Base-by-base conservation (phyloP, 495 filamentous ascomycete genomes). In the Thozetella sp. region DNA sequence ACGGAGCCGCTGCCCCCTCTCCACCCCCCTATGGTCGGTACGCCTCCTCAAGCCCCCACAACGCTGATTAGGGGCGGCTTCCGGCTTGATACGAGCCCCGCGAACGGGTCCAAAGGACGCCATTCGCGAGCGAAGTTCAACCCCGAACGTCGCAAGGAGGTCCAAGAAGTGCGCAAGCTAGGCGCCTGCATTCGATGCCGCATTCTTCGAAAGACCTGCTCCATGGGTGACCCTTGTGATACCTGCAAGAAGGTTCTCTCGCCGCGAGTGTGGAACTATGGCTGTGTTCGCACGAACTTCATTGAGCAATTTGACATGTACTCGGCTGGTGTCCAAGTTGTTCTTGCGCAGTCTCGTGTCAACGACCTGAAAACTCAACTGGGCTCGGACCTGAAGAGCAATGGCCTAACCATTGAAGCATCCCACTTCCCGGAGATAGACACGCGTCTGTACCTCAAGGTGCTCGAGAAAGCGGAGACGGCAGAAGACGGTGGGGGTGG, bases 141-240 rank as follows among this genome's bases (percentile, higher is more conserved):
- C 43, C 80, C 86, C 6, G 76, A 74, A 2, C 76, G 92, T 55
- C 83, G 92, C 52, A 87, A 87, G 65, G 89, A 96, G 69, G 91
- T 96, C 2, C 88, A 92, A 65, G 87, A 89, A 64, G 86, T 95
- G 25, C 83, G 92, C 24, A 91, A 92, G 65, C 81, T 85, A 24
- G 92, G 92, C 22, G 92, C 92, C 15, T 96, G 92, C 65, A 91
- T 93, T 55, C 85, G 92, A 50, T 96, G 92, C 73, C 84, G 90
- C 2, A 93, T 96, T 77, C 76, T 96, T 12, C 90, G 92, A 67
- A 96, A 96, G 73, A 89, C 90, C 1, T 96, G 92, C 66, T 93
- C 90, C 2, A 85, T 85, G 15, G 90, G 89, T 25, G 88, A 79
- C n/a, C 92, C 92, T 2, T 96, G 92, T 66, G 85, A 80, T 22